These are phyloP conservation scores for Populus euphratica DNA, from an alignment of 345 rosid genomes.

Conservation along the genomic window DNA sequence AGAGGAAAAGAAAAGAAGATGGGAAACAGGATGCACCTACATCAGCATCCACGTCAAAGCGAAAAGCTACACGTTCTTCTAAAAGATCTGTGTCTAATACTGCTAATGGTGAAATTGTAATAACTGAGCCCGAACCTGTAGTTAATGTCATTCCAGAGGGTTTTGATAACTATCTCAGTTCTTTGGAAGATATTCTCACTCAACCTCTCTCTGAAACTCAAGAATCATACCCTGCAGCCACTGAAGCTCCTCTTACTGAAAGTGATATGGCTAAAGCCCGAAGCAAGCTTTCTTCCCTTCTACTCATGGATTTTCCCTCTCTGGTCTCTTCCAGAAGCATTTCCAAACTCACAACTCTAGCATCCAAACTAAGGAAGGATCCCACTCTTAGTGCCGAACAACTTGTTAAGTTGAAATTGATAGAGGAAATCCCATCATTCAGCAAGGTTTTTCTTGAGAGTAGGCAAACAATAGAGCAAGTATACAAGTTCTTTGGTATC, in stretches of 20 bases:
- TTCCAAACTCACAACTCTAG: constrained; percentile 40
- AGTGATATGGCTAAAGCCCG: constrained; percentile 51
- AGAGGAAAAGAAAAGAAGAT: constrained; percentile 1
- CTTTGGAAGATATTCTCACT: constrained; percentile 54
- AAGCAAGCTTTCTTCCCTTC: constrained; percentile 51
- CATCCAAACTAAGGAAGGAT: constrained; percentile 46
- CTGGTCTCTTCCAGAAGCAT: constrained; percentile 45
- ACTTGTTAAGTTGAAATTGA: constrained; percentile 55
- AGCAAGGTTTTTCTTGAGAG: constrained; percentile 54
- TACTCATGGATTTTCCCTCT: constrained; percentile 52
- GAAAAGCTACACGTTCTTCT: constrained; percentile 27
- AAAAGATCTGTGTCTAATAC: constrained; percentile 14
- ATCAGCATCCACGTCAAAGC: constrained; percentile 19
- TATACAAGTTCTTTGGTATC: constrained; percentile 37
- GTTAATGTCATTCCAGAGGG: constrained; percentile 44
- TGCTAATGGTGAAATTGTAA: constrained; percentile 13
- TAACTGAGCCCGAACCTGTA: constrained; percentile 19
- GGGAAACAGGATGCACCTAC: neutral
- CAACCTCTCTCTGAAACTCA: constrained; percentile 36
- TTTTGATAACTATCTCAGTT: constrained; percentile 58
- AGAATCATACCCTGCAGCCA: constrained; percentile 1
- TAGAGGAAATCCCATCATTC: constrained; percentile 60
- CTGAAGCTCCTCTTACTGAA: constrained; percentile 27
- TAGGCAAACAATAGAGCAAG: constrained; percentile 38
- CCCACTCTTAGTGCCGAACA: constrained; percentile 57